Conservation (phyloP, 331 rosid genomes). For the Saraca asoca region DNA sequence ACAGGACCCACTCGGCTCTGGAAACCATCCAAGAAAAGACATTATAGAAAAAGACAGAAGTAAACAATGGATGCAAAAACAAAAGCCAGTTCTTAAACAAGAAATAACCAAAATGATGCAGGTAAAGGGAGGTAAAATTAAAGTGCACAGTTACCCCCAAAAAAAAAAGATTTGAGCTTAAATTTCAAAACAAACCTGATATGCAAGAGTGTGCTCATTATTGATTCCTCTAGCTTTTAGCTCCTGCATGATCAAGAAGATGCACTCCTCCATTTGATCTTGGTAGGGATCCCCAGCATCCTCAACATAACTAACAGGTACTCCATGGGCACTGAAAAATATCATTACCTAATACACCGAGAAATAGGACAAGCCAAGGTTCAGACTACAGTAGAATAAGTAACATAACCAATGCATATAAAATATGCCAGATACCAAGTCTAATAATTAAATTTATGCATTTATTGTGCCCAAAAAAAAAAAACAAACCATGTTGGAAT, state of each 20-base stretch:
- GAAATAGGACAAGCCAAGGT: slow-evolving; percentile 18
- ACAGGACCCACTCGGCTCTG: slow-evolving; percentile 99
- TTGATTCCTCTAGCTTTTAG: slow-evolving; percentile 80
- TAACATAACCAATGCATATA: slow-evolving; percentile 17
- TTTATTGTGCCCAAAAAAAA: slow-evolving; percentile 2
- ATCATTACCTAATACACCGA: slow-evolving; percentile 62
- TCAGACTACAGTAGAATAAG: slow-evolving; percentile 22
- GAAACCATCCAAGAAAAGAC: slow-evolving; percentile 36
- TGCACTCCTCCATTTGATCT: slow-evolving; percentile 98
- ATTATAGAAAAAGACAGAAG: slow-evolving; percentile 7
- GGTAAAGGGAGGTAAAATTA: slow-evolving; percentile 14
- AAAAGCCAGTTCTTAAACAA: slow-evolving; percentile 2
- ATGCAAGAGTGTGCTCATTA: slow-evolving; percentile 91
- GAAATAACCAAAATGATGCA: not conserved
- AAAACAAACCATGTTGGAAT: slow-evolving; percentile 23
- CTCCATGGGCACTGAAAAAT: slow-evolving; percentile 99
- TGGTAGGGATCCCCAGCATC: slow-evolving; percentile 95
- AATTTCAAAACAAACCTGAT: slow-evolving; percentile 64
- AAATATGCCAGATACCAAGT: not conserved
- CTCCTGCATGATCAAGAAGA: slow-evolving; percentile 88
- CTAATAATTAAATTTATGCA: not conserved
- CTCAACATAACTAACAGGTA: slow-evolving; percentile 91
- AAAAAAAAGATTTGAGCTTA: too few relatives aligned
- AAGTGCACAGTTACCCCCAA: not conserved
- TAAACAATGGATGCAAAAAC: slow-evolving; percentile 9